Evolutionary conservation across 1,284 basidiomycete species (phyloP).

Genomic region (Polyporus tsugae): DNA sequence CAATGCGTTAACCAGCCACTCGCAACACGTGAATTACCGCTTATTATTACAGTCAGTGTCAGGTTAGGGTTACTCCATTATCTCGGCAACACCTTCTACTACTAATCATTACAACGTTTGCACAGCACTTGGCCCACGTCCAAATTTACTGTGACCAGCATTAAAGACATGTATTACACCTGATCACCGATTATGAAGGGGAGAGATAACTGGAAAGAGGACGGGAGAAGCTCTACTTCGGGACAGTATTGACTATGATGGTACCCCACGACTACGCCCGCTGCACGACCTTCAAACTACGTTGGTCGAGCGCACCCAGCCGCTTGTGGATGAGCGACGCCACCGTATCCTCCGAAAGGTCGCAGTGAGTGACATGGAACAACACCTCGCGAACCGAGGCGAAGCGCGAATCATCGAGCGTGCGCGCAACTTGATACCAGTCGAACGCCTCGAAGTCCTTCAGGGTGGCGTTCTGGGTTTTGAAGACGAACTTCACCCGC

Average conservation of each 20-base stretch:
- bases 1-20: neutral
- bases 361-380: constrained; percentile 18
- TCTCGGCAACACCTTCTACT: too few relatives aligned
- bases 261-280: neutral
- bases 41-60: neutral
- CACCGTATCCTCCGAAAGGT: neutral
- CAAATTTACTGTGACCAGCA: too few relatives aligned
- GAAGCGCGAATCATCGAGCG: constrained; percentile 24
- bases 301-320: constrained; percentile 15
- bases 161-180: too few relatives aligned
- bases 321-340: constrained; percentile 19
- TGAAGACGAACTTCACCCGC: constrained; percentile 30
- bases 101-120: too few relatives aligned
- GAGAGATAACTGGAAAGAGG: too few relatives aligned
- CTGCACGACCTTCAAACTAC: constrained; percentile 12
- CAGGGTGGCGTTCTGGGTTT: constrained; percentile 16
- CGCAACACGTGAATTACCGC: neutral
- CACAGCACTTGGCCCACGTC: too few relatives aligned
- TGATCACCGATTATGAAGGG: too few relatives aligned
- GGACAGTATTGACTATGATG: too few relatives aligned
- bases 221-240: too few relatives aligned
- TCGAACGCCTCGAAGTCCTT: constrained; percentile 22
- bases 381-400: constrained; percentile 24
- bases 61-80: neutral
- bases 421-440: constrained; percentile 25